Percentiles rank a stretch among this genome's conserved stretches.
Conservation (phyloP, 164 flowering plant genomes). For the Stephania japonica region DNA sequence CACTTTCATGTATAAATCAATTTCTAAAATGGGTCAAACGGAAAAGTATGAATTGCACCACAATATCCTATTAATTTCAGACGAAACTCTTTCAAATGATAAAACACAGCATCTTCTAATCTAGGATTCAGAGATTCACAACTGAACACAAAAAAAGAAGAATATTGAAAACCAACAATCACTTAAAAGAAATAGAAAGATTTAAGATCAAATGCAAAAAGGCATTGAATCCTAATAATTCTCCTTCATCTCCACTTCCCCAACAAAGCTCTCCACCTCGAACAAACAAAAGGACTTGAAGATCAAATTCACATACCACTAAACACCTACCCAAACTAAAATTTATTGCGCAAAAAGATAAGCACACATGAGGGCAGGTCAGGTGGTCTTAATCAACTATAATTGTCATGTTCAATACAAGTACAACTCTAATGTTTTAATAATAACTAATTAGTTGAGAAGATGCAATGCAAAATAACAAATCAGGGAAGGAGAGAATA, state of each 20-base stretch:
- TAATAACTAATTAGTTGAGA: too few relatives aligned
- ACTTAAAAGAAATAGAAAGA: not conserved
- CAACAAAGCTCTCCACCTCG: not conserved
- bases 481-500: too few relatives aligned
- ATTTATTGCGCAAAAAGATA: constrained; percentile 5
- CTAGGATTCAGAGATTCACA: not conserved
- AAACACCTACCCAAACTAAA: not conserved
- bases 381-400: too few relatives aligned
- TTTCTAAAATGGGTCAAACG: not conserved
- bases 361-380: too few relatives aligned
- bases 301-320: not conserved
- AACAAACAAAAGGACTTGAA: not conserved
- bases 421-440: too few relatives aligned
- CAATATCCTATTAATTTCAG: not conserved
- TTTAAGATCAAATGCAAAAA: constrained; percentile 1
- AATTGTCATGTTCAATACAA: too few relatives aligned
- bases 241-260: not conserved
- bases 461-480: too few relatives aligned
- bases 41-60: not conserved
- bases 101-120: not conserved
- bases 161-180: not conserved
- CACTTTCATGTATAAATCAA: not conserved
- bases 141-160: not conserved
- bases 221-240: not conserved
- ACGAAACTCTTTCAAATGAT: not conserved